phyloP scores from a whole-genome alignment of 2,329 filamentous ascomycete species.

The Zymoseptoria crescenta region DNA sequence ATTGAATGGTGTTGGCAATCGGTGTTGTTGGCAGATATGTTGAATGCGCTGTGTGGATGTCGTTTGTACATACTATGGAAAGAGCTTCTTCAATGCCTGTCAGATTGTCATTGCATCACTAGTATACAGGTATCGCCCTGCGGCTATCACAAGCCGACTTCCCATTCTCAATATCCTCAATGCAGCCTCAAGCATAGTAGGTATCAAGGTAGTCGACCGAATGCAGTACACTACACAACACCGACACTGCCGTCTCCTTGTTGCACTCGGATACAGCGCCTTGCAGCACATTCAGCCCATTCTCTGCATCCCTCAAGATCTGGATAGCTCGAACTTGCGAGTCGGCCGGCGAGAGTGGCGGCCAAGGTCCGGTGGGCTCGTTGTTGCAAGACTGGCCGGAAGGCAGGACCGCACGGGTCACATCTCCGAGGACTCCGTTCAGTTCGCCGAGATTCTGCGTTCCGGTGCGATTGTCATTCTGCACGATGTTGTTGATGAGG shows the following conservation, averaged over 20 bases:
- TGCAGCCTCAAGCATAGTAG: constrained; percentile 3
- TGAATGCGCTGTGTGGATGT: background rate
- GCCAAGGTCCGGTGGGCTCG: constrained; percentile 5
- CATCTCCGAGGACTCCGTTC: constrained; percentile 9
- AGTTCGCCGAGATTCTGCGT: constrained; percentile 9
- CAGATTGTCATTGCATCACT: background rate
- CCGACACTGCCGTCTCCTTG: constrained; percentile 1
- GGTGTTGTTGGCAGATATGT: background rate
- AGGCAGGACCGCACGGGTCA: constrained; percentile 5
- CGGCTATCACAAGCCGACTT: background rate
- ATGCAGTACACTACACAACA: constrained; percentile 8
- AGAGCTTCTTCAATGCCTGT: background rate
- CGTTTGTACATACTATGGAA: background rate
- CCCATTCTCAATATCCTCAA: background rate
- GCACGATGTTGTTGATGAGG: constrained; percentile 10
- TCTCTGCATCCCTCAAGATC: constrained; percentile 8
- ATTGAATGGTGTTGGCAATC: background rate
- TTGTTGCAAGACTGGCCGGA: constrained; percentile 4
- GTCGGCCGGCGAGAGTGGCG: constrained; percentile 6
- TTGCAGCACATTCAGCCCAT: constrained; percentile 7
- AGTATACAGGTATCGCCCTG: background rate
- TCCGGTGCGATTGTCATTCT: constrained; percentile 8
- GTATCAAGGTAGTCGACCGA: constrained; percentile 5
- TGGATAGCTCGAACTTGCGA: constrained; percentile 7
- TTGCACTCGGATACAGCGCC: constrained; percentile 7